These are phyloP conservation scores for Sporothrix mexicana DNA, from an alignment of 2,329 filamentous ascomycete genomes.

Conservation along the genomic window DNA sequence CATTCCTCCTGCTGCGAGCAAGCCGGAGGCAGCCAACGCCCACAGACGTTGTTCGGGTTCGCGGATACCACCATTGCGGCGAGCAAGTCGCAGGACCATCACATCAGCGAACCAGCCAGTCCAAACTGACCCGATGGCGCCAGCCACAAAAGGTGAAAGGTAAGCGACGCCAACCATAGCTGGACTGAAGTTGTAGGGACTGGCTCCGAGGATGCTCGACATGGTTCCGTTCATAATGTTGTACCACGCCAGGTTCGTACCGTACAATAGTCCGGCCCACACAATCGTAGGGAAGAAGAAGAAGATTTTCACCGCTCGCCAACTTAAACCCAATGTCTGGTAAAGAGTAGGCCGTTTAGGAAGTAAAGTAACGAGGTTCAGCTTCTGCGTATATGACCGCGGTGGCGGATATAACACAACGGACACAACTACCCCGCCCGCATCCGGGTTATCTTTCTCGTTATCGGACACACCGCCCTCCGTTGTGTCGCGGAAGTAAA, in stretches of 20 bases:
- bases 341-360: slow-evolving; percentile 38
- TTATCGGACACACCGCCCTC: slow-evolving; percentile 43
- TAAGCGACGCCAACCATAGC: slow-evolving; percentile 39
- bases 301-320: slow-evolving; percentile 30
- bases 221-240: slow-evolving; percentile 41
- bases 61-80: slow-evolving; percentile 49
- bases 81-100: slow-evolving; percentile 45
- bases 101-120: slow-evolving; percentile 39
- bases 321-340: slow-evolving; percentile 38
- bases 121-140: slow-evolving; percentile 38
- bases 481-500: slow-evolving; percentile 52
- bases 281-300: slow-evolving; percentile 34
- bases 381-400: slow-evolving; percentile 23
- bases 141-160: slow-evolving; percentile 38
- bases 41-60: slow-evolving; percentile 44
- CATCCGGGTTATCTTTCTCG: slow-evolving; percentile 13
- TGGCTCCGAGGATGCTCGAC: slow-evolving; percentile 36
- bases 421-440: not conserved
- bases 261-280: slow-evolving; percentile 41
- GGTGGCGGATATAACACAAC: not conserved
- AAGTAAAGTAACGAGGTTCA: slow-evolving; percentile 20
- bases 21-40: slow-evolving; percentile 41
- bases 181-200: slow-evolving; percentile 40
- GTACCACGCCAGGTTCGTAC: slow-evolving; percentile 42
- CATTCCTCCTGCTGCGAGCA: slow-evolving; percentile 45